Evolutionary conservation across 2,329 filamentous ascomycete species (phyloP), one percentile per base, ranked within the genome.

Genomic region (Pyrenophora tritici-repentis): DNA sequence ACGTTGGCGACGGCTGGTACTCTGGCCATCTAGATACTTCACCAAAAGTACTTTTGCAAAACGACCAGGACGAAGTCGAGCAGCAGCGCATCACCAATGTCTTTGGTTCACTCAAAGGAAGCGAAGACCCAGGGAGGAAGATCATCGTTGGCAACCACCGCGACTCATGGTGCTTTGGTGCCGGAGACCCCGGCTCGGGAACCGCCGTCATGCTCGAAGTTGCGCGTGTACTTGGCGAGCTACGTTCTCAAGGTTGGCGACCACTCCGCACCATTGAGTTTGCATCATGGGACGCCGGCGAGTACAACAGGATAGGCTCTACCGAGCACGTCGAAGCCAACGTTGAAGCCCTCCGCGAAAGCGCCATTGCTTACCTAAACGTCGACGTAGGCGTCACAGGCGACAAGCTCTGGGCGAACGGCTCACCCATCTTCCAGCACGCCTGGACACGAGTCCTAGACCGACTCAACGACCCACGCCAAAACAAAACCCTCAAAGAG

Each of bases 211-310:
- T 99, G 81, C 82, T 97, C 46, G 94, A 99, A 76, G 81, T 97
- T 50, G 86, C 89, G 17, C 86, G 89, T 37, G 86, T 96, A 41
- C 90, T 99, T 64, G 91, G 91, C 34, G 85, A 90, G 57, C 82
- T 97, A 13, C 80, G 86, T 17, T 75, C 80, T 13, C 83, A 86
- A 50, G 93, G 92, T 45, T 99, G 94, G 94, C 83, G 89, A 20
- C 94, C 94, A 1, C 79, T 96, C 13, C 87, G 94, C n/a, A 95
- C 91, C 3, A 96, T 99, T 58, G 89, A 96, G 71, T 97, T 99
- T 73, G 91, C 92, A 67, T 96, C 90, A 29, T 99, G 94, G 94
- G 94, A 99, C 72, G 94, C 85, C 3, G 88, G 88, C 62, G 91
- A 93, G 73, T 97, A 96, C 77, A 97, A 97, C 73, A 78, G 94